A percentile compares a stretch with the other conserved stretches of the same genome.
phyloP scores from a whole-genome alignment of 331 rosid species.

The Spiraea crenata region DNA sequence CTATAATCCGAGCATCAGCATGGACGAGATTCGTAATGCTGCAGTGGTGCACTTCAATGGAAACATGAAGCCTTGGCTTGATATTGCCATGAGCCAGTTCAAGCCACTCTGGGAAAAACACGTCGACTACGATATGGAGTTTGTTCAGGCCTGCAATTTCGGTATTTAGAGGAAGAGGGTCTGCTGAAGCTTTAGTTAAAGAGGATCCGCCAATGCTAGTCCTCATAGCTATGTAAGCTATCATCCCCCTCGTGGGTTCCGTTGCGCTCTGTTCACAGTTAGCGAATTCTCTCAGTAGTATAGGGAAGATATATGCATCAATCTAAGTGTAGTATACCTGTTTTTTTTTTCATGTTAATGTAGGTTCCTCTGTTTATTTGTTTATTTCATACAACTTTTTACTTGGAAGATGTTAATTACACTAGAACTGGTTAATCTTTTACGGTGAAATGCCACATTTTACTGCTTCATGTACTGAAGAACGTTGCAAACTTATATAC shows the following conservation, averaged over 20 bases:
- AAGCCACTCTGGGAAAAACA: slow-evolving; percentile 86
- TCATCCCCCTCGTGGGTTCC: slow-evolving; percentile 21
- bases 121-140: slow-evolving; percentile 75
- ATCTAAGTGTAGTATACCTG: slow-evolving; percentile 52
- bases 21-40: slow-evolving; percentile 77
- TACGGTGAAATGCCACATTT: not conserved
- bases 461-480: not conserved
- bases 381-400: slow-evolving; percentile 31
- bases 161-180: slow-evolving; percentile 43
- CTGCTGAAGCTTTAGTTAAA: slow-evolving; percentile 16
- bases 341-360: slow-evolving; percentile 33
- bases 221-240: slow-evolving; percentile 27
- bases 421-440: slow-evolving; percentile 18
- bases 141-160: slow-evolving; percentile 87
- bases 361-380: slow-evolving; percentile 27
- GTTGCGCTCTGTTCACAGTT: slow-evolving; percentile 27
- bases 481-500: not conserved
- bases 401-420: slow-evolving; percentile 22
- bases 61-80: slow-evolving; percentile 98
- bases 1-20: slow-evolving; percentile 89
- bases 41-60: slow-evolving; percentile 98
- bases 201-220: slow-evolving; percentile 27
- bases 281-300: slow-evolving; percentile 30
- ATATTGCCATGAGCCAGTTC: slow-evolving; percentile 86
- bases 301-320: slow-evolving; percentile 39